Base-by-base conservation (phyloP, 345 rosid genomes). In the Linum tenue region DNA sequence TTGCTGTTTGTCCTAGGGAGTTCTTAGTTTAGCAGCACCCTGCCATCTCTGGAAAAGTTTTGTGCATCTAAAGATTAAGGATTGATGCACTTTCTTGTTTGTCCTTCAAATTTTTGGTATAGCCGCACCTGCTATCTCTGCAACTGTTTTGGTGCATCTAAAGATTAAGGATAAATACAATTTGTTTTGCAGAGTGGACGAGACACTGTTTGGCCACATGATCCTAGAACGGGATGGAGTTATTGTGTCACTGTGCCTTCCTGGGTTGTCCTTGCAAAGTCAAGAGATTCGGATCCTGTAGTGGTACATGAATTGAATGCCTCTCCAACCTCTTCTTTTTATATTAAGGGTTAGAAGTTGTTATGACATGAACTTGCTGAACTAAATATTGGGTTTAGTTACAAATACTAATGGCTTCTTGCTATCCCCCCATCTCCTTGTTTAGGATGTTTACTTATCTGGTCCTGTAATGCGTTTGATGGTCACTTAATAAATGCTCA, bases 161-260 rank as follows among this genome's bases (percentile, higher is more conserved):
- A 44, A 39, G 42, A 31, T 39, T 8, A 41, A 11, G 53, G 5
- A 11, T 48, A 22, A 22, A 22, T 17, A 5, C 6, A 57, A 39
- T 61, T 17, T 44, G 37, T 69, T 79, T 39, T 80, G 89, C 95
- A 95, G 99, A 84, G 68, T 68, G 99, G 96, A 61, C 82, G 80
- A 72, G 86, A 84, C 58, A 95, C 98, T 15, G 72, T 82, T 67
- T 91, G 97, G 97, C 96, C 99, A 0, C 99, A 88, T 64, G 99
- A 89, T 78, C 90, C 80, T 64, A 82, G 74, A 65, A 80, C 90
- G 0, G 97, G 99, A 68, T 95, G 99, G 99, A 91, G 97, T 81
- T 95, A 90, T 77, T 95, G 95, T 69, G 84, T 85, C 43, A 87
- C 86, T 0, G 78, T 95, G 73, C 99, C 99, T 31, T 82, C 96